Base-by-base conservation (phyloP, 345 rosid species). In the Kernera saxatilis region DNA sequence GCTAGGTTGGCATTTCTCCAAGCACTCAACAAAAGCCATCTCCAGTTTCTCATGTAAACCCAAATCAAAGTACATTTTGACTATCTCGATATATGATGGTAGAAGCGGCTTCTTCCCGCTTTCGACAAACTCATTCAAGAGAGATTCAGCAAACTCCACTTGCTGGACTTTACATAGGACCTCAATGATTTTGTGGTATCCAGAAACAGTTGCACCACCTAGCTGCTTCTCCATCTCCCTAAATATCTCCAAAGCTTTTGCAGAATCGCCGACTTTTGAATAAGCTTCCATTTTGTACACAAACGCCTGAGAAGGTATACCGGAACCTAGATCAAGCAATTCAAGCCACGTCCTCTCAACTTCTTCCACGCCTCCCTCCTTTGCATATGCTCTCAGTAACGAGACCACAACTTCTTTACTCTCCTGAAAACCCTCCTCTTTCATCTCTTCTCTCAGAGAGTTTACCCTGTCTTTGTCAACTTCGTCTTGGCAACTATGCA, bases 251-350 rank as follows among this genome's bases (percentile, higher is more conserved):
- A 91, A 71, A 22, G 91, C 89, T 76, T 74, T 87, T 48, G 58
- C 74, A 61, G 67, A 70, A 29, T 88, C 80, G 11, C 84, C 86
- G 17, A 41, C 63, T 78, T 84, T 88, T 0, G 95, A 82, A 77
- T 83, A 86, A 70, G 79, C 85, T 80, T 88, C 91, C 85, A 93
- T 91, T 79, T 77, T 91, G 71, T 84, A 91, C 19, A 89, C 88
- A 83, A 81, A 91, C 33, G 89, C 90, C 14, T 77, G 87, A 67
- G 96, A 77, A 25, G 97, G 92, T 44, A 83, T 58, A 57, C 69
- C 27, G 0, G 59, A 74, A 67, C 78, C 82, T 27, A 71, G 57
- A 14, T 17, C 32, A 53, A 74, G 73, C 29, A 89, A 82, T 76
- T 87, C 81, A 53, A 77, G 63, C 96, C 97, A 91, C 21, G 79